A percentile compares a stretch with the other conserved stretches of the same genome.
Evolutionary conservation across 176 grass and related monocot species (phyloP).

Genomic region (Aegilops tauschii): DNA sequence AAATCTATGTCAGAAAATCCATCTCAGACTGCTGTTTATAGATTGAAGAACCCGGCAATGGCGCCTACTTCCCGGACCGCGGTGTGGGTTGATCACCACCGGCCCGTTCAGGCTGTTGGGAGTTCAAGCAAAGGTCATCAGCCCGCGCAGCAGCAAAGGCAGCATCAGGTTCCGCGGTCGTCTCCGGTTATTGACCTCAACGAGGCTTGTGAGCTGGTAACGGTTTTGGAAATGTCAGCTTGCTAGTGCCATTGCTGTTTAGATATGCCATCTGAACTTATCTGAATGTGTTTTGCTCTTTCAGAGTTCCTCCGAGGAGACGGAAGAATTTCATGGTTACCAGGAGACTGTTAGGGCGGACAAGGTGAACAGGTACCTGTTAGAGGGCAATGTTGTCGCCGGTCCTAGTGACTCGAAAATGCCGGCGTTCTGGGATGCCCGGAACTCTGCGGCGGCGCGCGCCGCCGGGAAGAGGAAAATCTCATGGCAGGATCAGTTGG

Average conservation of each 20-base stretch:
- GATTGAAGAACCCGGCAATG: slow-evolving; percentile 38
- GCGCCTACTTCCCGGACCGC: background rate
- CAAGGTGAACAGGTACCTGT: slow-evolving; percentile 15
- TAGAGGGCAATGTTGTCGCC: background rate
- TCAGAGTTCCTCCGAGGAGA: slow-evolving; percentile 49
- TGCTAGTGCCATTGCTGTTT: background rate
- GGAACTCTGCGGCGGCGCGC: background rate
- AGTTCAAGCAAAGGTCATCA: slow-evolving; percentile 27
- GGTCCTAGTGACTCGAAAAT: slow-evolving; percentile 28
- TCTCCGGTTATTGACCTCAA: slow-evolving; percentile 62
- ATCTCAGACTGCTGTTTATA: slow-evolving; percentile 38
- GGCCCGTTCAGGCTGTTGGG: background rate
- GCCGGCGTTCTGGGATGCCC: slow-evolving; percentile 27
- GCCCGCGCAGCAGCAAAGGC: background rate
- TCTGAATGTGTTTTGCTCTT: background rate
- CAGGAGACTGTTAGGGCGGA: background rate
- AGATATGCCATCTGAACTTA: slow-evolving; percentile 1
- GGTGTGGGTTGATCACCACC: background rate
- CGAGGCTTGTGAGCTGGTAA: slow-evolving; percentile 60
- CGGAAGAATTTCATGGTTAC: slow-evolving; percentile 26
- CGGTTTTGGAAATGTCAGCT: background rate
- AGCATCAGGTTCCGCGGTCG: slow-evolving; percentile 9
- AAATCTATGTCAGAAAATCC: slow-evolving; percentile 42
- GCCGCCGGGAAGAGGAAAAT: slow-evolving; percentile 56
- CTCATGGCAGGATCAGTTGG: slow-evolving; percentile 69